A percentile compares a stretch with the other conserved stretches of the same genome.
phyloP scores from a whole-genome alignment of 139 green algal species.

The Micromonas pusilla region DNA sequence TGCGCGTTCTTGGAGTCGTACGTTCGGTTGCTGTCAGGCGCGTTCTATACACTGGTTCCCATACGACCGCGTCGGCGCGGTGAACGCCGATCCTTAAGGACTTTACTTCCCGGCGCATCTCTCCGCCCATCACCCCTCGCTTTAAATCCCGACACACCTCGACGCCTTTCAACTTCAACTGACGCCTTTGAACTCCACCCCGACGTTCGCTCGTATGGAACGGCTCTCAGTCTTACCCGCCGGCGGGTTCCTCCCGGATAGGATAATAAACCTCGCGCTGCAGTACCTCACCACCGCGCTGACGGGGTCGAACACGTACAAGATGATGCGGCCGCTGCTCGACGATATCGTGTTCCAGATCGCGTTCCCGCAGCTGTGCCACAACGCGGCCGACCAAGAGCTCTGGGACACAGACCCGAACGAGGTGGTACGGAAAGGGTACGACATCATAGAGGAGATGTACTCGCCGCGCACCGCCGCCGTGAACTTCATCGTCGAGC shows the following conservation, averaged over 20 bases:
- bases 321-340: conserved; percentile 68
- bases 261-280: conserved; percentile 72
- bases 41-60: too few relatives aligned
- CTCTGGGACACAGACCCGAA: conserved; percentile 92
- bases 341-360: conserved; percentile 60
- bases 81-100: too few relatives aligned
- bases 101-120: too few relatives aligned
- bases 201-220: too few relatives aligned
- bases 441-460: conserved; percentile 96
- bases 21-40: conserved; percentile 49
- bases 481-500: conserved; percentile 77
- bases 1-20: conserved; percentile 67
- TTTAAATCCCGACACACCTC: too few relatives aligned
- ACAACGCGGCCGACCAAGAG: conserved; percentile 74
- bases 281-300: conserved; percentile 61
- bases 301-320: conserved; percentile 51
- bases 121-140: too few relatives aligned
- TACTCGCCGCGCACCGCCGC: conserved; percentile 81
- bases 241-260: conserved; percentile 52
- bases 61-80: too few relatives aligned
- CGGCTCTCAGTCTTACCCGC: too few relatives aligned
- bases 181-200: too few relatives aligned
- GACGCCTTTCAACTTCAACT: too few relatives aligned
- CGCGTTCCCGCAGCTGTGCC: conserved; percentile 84
- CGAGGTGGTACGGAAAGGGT: conserved; percentile 88